phyloP scores from a whole-genome alignment of 2,329 filamentous ascomycete genomes.

The Colletotrichum sp. region DNA sequence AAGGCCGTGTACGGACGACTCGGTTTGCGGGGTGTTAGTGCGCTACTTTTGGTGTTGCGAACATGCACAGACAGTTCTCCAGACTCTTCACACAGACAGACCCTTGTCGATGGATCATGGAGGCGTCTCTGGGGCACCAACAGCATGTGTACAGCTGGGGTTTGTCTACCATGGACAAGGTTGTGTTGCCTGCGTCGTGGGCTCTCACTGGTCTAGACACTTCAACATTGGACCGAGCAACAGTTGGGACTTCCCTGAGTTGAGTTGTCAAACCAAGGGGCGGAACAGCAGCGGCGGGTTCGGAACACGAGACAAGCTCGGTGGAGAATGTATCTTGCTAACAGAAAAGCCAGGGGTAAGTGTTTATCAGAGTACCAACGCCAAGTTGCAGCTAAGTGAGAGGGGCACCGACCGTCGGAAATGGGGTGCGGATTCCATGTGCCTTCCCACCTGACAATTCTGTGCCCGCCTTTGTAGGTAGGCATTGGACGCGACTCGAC shows the following conservation, averaged over 20 bases:
- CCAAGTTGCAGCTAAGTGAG: not conserved
- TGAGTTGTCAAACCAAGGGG: not conserved
- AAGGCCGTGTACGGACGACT: not conserved
- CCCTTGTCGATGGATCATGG: not conserved
- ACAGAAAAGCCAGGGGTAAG: not conserved
- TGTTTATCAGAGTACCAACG: slow-evolving; percentile 2
- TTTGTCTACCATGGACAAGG: not conserved
- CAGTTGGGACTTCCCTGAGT: not conserved
- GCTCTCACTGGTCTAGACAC: not conserved
- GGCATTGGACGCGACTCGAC: not conserved
- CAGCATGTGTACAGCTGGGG: not conserved
- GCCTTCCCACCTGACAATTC: not conserved
- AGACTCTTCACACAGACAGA: not conserved
- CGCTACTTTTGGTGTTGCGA: not conserved
- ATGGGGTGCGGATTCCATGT: not conserved
- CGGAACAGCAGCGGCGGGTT: not conserved
- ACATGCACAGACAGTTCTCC: not conserved
- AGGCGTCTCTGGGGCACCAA: not conserved
- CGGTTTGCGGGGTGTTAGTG: slow-evolving; percentile 9
- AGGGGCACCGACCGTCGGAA: slow-evolving; percentile 4
- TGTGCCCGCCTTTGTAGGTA: not conserved
- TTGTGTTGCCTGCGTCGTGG: not conserved
- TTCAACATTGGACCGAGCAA: not conserved
- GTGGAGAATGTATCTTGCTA: not conserved
- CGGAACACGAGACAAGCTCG: not conserved